Evolutionary conservation across 2,329 filamentous ascomycete species (phyloP).

Genomic region (Xylariales sp.): DNA sequence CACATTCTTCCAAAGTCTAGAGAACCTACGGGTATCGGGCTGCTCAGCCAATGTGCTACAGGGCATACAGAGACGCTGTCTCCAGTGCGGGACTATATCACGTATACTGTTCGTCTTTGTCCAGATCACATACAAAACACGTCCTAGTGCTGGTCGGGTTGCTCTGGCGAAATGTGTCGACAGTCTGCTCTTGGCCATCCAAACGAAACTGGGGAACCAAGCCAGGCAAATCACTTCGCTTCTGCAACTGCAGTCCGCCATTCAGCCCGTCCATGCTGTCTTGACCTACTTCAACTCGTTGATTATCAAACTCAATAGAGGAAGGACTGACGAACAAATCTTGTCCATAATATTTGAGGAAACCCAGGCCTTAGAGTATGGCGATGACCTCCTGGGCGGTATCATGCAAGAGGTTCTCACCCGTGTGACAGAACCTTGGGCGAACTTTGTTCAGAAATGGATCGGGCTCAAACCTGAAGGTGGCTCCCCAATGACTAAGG

Average conservation of each 20-base stretch:
- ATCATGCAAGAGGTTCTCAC: constrained; percentile 65
- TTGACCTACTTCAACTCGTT: constrained; percentile 48
- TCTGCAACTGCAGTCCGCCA: constrained; percentile 46
- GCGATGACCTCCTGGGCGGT: constrained; percentile 54
- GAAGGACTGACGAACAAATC: constrained; percentile 53
- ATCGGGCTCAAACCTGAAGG: constrained; percentile 62
- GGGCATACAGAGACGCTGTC: constrained; percentile 41
- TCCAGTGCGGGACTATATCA: constrained; percentile 42
- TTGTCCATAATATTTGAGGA: constrained; percentile 59
- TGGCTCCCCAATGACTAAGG: constrained; percentile 48
- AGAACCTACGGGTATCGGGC: constrained; percentile 49
- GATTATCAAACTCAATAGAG: constrained; percentile 39
- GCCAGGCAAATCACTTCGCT: constrained; percentile 40
- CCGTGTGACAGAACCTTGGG: constrained; percentile 60
- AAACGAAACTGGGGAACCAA: constrained; percentile 42
- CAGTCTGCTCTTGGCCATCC: constrained; percentile 43
- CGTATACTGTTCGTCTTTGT: constrained; percentile 43
- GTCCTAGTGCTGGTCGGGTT: constrained; percentile 41
- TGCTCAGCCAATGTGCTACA: constrained; percentile 47
- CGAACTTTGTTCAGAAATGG: constrained; percentile 68
- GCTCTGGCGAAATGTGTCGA: constrained; percentile 48
- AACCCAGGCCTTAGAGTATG: constrained; percentile 60
- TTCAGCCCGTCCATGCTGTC: constrained; percentile 42
- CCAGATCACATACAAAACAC: constrained; percentile 38
- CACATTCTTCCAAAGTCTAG: constrained; percentile 46